A percentile compares a stretch with the other conserved stretches of the same genome.
Conservation (phyloP, 2,329 filamentous ascomycete species). For the Ophiostoma tasmaniense region DNA sequence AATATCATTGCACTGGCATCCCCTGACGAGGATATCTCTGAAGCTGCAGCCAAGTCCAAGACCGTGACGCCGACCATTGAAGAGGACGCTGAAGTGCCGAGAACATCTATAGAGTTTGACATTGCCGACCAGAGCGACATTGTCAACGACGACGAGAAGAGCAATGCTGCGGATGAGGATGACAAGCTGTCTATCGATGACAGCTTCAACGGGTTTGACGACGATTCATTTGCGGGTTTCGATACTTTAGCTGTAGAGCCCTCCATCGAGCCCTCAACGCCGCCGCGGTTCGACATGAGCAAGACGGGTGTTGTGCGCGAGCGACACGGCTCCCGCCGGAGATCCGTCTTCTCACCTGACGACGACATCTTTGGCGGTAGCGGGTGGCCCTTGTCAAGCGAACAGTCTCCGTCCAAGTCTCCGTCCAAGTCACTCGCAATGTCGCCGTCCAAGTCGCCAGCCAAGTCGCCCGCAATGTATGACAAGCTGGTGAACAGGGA, state of each 20-base stretch:
- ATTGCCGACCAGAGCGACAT: conserved; percentile 22
- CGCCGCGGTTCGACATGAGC: conserved; percentile 31
- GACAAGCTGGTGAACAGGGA: conserved; percentile 10
- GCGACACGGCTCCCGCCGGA: conserved; percentile 42
- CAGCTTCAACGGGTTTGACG: conserved; percentile 38
- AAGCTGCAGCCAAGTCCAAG: not conserved
- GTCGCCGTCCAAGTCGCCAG: not conserved
- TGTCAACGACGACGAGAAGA: conserved; percentile 26
- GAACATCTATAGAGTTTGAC: conserved; percentile 33
- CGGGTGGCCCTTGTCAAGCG: conserved; percentile 32
- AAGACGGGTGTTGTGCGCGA: conserved; percentile 48
- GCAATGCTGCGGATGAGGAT: conserved; percentile 22
- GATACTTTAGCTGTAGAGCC: conserved; percentile 22
- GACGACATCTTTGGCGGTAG: conserved; percentile 57
- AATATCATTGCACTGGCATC: conserved; percentile 80
- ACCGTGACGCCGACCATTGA: conserved; percentile 20
- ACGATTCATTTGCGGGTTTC: conserved; percentile 35
- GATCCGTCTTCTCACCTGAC: conserved; percentile 56
- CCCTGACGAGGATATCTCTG: conserved; percentile 49
- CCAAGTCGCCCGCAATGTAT: conserved; percentile 8
- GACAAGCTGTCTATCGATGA: conserved; percentile 39
- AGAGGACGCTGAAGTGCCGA: conserved; percentile 26
- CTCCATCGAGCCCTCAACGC: not conserved
- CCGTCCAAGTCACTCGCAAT: conserved; percentile 19
- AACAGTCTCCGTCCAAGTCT: conserved; percentile 25